Conservation (phyloP, 192 early-diverging fungal species). For the Umbelopsis isabellina region DNA sequence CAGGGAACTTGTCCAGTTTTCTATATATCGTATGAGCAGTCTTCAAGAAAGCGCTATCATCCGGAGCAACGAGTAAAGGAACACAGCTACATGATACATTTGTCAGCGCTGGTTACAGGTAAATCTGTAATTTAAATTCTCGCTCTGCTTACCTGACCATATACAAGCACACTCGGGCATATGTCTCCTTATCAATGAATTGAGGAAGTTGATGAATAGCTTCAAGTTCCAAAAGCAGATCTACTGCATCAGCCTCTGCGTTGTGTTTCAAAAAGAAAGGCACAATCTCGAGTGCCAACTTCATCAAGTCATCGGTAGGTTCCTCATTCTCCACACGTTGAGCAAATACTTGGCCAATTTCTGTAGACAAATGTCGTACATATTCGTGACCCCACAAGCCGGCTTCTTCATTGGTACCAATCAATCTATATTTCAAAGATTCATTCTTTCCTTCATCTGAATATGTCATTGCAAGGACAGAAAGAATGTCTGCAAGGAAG, state of each 20-base stretch:
- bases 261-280: conserved; percentile 97
- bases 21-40: conserved; percentile 93
- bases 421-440: conserved; percentile 83
- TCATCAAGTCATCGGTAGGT: conserved; percentile 66
- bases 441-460: conserved; percentile 84
- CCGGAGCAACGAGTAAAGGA: conserved; percentile 87
- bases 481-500: conserved; percentile 93
- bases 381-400: conserved; percentile 99
- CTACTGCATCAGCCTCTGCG: conserved; percentile 97
- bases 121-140: background rate
- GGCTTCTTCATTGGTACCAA: conserved; percentile 76
- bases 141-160: conserved; percentile 71
- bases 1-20: conserved; percentile 76
- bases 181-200: conserved; percentile 93
- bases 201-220: conserved; percentile 74
- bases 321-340: conserved; percentile 65
- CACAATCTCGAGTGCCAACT: conserved; percentile 82
- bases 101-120: background rate
- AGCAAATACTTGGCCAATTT: conserved; percentile 87
- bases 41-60: conserved; percentile 81
- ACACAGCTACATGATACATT: conserved; percentile 68
- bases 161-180: conserved; percentile 92
- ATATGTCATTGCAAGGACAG: conserved; percentile 96
- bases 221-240: conserved; percentile 91
- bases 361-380: conserved; percentile 90